Base-by-base conservation (phyloP, 73 alveolate species). In the Paramecium octaurelia region DNA sequence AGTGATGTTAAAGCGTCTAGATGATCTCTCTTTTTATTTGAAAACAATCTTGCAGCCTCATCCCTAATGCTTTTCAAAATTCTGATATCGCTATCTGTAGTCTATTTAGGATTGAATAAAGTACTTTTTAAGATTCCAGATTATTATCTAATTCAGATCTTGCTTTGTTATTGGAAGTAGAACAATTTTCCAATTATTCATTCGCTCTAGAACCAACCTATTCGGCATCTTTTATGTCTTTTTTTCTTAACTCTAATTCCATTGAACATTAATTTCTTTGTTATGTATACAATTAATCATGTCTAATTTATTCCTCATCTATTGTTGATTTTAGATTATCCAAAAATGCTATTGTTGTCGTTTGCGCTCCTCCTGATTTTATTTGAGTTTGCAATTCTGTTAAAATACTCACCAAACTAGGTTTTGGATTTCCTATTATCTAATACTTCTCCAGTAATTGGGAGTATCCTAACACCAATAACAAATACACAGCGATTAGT, bases 111-210 rank as follows among this genome's bases (percentile, higher is more conserved):
- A 44, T 40, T 31, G 2, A 80, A 5, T 14, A 8, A 18, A 54
- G 7, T 44, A 80, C 77, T 80, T 80, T 80, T 24, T 80, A 21
- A 11, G 76, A 9, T 80, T 80, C 91, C 31, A 80, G 18, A 42
- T 44, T 80, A 80, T 44, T 80, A 80, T 80, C 91, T 20, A 80
- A 80, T 80, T 42, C 91, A 9, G 73, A 20, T 80, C 75, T 80
- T 18, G 76, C 91, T 48, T 80, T 80, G 24, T 80, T 21, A 35
- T 43, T 31, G 1, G 91, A 80, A 8, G 29, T 43, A 2, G 46
- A 31, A 46, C 75, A 80, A 43, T 80, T 80, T 8, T 80, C 91
- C 0, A 80, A 80, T 80, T 80, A 46, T 80, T 44, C 91, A 46
- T 46, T 80, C 2, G 91, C 75, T 44, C 76, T 42, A 44, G 46